These are phyloP conservation scores for Penicillium mononematosum DNA, from an alignment of 495 filamentous ascomycete species.

Conservation along the genomic window DNA sequence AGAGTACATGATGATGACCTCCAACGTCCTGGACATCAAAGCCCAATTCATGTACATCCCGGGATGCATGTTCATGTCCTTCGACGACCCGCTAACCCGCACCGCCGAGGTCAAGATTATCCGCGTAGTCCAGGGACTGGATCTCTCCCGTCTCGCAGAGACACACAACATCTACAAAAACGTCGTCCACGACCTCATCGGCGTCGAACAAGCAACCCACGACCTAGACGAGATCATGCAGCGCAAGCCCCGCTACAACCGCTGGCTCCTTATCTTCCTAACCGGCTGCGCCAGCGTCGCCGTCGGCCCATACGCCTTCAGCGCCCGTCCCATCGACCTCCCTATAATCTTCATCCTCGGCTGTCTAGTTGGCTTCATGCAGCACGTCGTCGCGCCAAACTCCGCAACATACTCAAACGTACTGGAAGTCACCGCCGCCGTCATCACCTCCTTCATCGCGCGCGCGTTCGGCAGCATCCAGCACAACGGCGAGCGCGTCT, in stretches of 20 bases:
- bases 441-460: conserved; percentile 79
- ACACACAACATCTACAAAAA: conserved; percentile 86
- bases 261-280: conserved; percentile 67
- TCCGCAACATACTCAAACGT: conserved; percentile 80
- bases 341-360: conserved; percentile 83
- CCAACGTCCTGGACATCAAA: conserved; percentile 80
- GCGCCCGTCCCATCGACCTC: conserved; percentile 78
- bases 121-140: conserved; percentile 67
- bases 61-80: conserved; percentile 90
- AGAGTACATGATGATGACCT: conserved; percentile 85
- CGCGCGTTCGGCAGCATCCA: conserved; percentile 78
- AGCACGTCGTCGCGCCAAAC: conserved; percentile 69
- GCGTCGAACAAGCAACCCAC: conserved; percentile 72
- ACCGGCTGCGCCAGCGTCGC: conserved; percentile 79
- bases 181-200: conserved; percentile 81
- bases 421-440: conserved; percentile 80
- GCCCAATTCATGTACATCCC: conserved; percentile 88
- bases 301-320: conserved; percentile 82
- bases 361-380: conserved; percentile 74
- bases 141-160: conserved; percentile 78
- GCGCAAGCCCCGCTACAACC: conserved; percentile 52
- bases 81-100: conserved; percentile 81
- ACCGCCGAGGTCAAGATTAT: conserved; percentile 90
- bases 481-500: conserved; percentile 47
- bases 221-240: conserved; percentile 61